Conservation (phyloP, 768 basidiomycete genomes). For the Russula griseocarnosa region DNA sequence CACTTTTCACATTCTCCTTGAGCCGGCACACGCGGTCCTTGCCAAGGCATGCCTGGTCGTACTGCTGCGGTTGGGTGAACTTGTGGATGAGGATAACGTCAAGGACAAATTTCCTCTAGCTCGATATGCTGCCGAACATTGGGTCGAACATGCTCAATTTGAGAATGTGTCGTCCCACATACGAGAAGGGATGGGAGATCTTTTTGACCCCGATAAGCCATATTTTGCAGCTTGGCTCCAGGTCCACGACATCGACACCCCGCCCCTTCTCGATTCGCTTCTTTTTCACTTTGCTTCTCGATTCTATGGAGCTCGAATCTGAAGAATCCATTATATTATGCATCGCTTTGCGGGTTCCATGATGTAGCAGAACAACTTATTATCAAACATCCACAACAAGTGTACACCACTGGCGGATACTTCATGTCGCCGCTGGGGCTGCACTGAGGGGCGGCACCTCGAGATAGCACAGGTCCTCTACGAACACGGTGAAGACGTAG, state of each 20-base stretch:
- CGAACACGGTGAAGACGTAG: not conserved
- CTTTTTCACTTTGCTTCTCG: not conserved
- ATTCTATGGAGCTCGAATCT: no score
- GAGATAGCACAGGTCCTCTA: not conserved
- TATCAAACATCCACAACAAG: not conserved
- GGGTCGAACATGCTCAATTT: not conserved
- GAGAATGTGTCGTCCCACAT: not conserved
- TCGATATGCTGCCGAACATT: not conserved
- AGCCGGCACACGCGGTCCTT: not conserved
- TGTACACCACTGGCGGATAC: not conserved
- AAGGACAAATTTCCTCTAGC: not conserved
- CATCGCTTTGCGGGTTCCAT: not conserved
- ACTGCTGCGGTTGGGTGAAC: not conserved
- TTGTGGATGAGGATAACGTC: not conserved
- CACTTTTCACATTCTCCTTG: not conserved
- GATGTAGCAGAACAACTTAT: not conserved
- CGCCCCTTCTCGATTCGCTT: fast-evolving
- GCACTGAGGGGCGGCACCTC: not conserved
- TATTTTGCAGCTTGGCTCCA: not conserved
- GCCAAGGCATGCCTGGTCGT: not conserved
- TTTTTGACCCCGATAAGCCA: not conserved
- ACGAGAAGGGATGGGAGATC: not conserved
- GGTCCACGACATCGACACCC: not conserved
- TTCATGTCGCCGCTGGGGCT: not conserved
- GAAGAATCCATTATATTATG: not conserved